A percentile compares a stretch with the other conserved stretches of the same genome.
Conservation (phyloP, 441 rosid species). For the Corymbia citriodora region DNA sequence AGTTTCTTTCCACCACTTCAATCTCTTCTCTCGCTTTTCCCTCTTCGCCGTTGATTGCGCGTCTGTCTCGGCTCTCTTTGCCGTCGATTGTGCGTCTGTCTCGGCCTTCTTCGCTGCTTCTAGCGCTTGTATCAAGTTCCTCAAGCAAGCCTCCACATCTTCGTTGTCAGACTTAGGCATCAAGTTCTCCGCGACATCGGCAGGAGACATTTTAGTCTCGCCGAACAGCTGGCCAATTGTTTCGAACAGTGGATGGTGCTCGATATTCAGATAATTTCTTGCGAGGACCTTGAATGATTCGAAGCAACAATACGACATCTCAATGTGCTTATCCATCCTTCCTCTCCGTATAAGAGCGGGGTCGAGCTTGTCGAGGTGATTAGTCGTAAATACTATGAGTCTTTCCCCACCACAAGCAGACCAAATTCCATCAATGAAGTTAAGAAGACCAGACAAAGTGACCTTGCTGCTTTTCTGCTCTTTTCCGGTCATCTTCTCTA, state of each 20-base stretch:
- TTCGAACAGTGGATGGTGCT: neutral
- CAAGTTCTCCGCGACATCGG: constrained; percentile 10
- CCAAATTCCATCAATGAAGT: constrained; percentile 77
- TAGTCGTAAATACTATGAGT: constrained; percentile 59
- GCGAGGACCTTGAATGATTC: constrained; percentile 24
- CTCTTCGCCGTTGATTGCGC: neutral
- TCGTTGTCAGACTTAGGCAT: neutral
- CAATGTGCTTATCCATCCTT: constrained; percentile 75
- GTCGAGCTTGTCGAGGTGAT: constrained; percentile 59
- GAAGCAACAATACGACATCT: constrained; percentile 58
- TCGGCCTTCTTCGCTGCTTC: neutral
- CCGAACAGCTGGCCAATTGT: neutral
- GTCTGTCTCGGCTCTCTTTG: neutral
- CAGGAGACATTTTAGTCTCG: constrained; percentile 3
- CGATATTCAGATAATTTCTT: constrained; percentile 39
- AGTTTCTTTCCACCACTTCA: neutral
- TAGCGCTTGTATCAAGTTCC: neutral
- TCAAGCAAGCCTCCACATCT: neutral
- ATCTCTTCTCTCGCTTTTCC: neutral
- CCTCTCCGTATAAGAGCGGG: constrained; percentile 76
- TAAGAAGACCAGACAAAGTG: constrained; percentile 63
- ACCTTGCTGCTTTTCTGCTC: constrained; percentile 34
- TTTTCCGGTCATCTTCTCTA: neutral
- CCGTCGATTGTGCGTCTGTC: neutral
- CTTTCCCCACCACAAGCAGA: constrained; percentile 78